These are phyloP conservation scores for Lentinula novae-zelandiae DNA, from an alignment of 1,284 basidiomycete species.

Conservation along the genomic window DNA sequence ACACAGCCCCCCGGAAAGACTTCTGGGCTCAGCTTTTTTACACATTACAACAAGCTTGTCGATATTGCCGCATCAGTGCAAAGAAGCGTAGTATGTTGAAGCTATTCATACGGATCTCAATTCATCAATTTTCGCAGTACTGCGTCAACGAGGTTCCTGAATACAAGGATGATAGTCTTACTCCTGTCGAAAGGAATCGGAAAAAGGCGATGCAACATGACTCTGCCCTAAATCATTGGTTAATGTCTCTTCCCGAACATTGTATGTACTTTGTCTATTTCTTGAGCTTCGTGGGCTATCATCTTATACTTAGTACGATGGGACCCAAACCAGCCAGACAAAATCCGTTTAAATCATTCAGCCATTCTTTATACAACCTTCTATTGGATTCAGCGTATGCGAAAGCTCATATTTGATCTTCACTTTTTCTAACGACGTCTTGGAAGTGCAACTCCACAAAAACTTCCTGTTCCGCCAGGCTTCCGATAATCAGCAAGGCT, in stretches of 20 bases:
- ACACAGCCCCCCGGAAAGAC: slow-evolving; percentile 10
- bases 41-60: background rate
- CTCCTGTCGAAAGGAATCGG: slow-evolving; percentile 22
- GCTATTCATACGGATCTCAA: background rate
- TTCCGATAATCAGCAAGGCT: background rate
- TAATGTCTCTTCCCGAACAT: slow-evolving; percentile 42
- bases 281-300: background rate
- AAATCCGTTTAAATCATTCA: slow-evolving; percentile 55
- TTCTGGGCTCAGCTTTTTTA: slow-evolving; percentile 1
- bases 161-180: background rate
- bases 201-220: slow-evolving; percentile 45
- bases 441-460: slow-evolving; percentile 26
- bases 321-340: slow-evolving; percentile 52
- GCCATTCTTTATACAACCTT: slow-evolving; percentile 51
- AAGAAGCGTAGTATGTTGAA: slow-evolving; percentile 21
- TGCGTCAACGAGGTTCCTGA: slow-evolving; percentile 29
- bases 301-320: slow-evolving; percentile 43
- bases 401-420: too few relatives aligned
- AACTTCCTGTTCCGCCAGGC: background rate
- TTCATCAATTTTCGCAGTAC: slow-evolving; percentile 17
- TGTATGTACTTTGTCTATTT: slow-evolving; percentile 19
- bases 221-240: slow-evolving; percentile 47
- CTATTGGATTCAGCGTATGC: background rate
- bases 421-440: slow-evolving; percentile 25
- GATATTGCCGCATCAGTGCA: slow-evolving; percentile 9